Base-by-base conservation (phyloP, 176 grass and related monocot genomes). In the Areca catechu region DNA sequence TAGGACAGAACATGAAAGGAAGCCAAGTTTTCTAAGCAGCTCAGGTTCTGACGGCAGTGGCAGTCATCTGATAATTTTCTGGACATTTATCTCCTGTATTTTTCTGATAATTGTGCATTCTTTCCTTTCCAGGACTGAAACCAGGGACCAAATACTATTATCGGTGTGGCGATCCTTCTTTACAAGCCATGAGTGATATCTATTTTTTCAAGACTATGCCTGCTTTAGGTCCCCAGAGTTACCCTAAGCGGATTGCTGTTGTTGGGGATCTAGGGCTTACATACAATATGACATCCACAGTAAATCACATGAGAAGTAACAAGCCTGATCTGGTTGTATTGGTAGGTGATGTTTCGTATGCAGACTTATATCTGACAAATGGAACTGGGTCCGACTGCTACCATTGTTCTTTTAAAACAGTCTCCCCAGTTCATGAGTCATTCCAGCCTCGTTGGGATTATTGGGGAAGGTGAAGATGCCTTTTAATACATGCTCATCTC, bases 371-470 rank as follows among this genome's bases (percentile, higher is more conserved):
- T 57, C 75, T 95, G 5, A 89, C 82, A 15, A 95, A 95, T 43
- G 90, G 90, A 48, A 89, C 82, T 16, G 90, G 90, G 0, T 47
- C 85, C 0, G 82, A 95, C n/a, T 89, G 90, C 73, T 95, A 95
- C 59, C 82, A 76, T 50, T 95, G 90, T 58, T n/a, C 57, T 3
- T 95, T 95, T 62, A 73, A 43, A 43, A 43, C 47, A 24, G 23
- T 70, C 0, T 86, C 90, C 1, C 90, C 85, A 20, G 80, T 95
- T 61, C 90, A 95, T 24, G 85, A 95, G 76, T 85, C 90, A 4
- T 95, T 83, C 54, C 90, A 95, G 54, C 82, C 82, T 7, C 90
- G 90, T 1, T 95, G 90, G 82, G 90, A 95, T 54, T 95, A 89
- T 73, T 95, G 90, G 90, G 90, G 90, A 65, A 83, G 85, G 88